Evolutionary conservation across 352 stramenopile species (phyloP).

Genomic region (Phytophthora citrophthora): DNA sequence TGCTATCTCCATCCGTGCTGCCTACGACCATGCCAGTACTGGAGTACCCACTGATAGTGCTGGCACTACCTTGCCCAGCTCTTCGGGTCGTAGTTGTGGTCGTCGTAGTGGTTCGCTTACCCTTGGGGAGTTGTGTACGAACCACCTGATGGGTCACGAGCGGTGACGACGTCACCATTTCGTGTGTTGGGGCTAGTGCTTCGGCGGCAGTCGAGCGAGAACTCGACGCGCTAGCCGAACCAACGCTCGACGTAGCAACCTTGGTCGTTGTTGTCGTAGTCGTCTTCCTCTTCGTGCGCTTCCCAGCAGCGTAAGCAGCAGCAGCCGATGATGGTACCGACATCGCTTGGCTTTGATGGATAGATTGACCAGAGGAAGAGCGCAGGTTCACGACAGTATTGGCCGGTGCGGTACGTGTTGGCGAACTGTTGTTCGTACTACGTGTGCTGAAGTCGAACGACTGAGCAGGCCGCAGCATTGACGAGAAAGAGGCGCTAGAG

Average conservation of each 20-base stretch:
- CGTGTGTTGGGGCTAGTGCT: slow-evolving; percentile 17
- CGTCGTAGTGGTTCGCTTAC: slow-evolving; percentile 20
- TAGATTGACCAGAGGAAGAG: not conserved
- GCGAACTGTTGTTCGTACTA: slow-evolving; percentile 28
- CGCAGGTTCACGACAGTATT: slow-evolving; percentile 33
- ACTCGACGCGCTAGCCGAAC: not conserved
- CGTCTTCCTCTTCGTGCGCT: slow-evolving; percentile 19
- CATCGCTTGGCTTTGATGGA: slow-evolving; percentile 19
- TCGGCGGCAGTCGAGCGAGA: slow-evolving; percentile 1
- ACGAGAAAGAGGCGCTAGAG: slow-evolving; percentile 23
- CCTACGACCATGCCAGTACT: not conserved
- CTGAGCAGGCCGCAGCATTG: slow-evolving; percentile 18
- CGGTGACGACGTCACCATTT: slow-evolving; percentile 20
- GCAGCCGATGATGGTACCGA: slow-evolving; percentile 8
- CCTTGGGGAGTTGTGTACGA: slow-evolving; percentile 27
- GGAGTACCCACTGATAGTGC: not conserved
- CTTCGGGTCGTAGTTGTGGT: slow-evolving; percentile 27
- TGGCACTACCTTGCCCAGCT: slow-evolving; percentile 12
- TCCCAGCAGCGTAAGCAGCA: slow-evolving; percentile 12
- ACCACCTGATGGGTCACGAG: slow-evolving; percentile 32
- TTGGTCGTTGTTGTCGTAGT: slow-evolving; percentile 26
- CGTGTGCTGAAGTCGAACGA: slow-evolving; percentile 30
- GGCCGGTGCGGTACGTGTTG: slow-evolving; percentile 16
- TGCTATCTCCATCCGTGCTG: slow-evolving; percentile 16
- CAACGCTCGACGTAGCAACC: slow-evolving; percentile 10